Percentiles rank a stretch among this genome's conserved stretches.
These are phyloP conservation scores for Monocercomonoides exilis DNA, from an alignment of 78 protist genomes.

Conservation along the genomic window DNA sequence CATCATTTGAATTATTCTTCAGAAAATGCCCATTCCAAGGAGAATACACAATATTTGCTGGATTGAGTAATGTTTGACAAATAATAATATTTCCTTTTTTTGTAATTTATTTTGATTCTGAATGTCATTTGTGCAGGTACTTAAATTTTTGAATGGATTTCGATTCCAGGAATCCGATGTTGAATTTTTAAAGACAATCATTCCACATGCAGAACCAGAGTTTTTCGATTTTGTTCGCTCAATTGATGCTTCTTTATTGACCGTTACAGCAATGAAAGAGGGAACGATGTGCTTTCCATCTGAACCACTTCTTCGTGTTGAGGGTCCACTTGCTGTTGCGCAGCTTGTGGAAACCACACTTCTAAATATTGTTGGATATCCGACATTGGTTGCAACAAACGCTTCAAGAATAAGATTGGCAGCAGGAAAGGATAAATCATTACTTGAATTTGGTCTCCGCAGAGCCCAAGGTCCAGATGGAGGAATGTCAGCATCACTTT, in stretches of 20 bases:
- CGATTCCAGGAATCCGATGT: slow-evolving; percentile 40
- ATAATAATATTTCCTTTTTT: background rate
- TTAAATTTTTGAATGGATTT: slow-evolving; percentile 14
- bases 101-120: no score
- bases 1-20: slow-evolving; percentile 79
- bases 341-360: slow-evolving; percentile 83
- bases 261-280: slow-evolving; percentile 50
- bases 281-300: slow-evolving; percentile 72
- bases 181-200: slow-evolving; percentile 35
- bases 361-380: slow-evolving; percentile 62
- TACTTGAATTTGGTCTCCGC: slow-evolving; percentile 83
- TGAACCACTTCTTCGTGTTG: slow-evolving; percentile 68
- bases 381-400: slow-evolving; percentile 74
- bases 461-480: slow-evolving; percentile 72
- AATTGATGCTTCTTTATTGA: background rate
- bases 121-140: background rate
- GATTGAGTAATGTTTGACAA: slow-evolving; percentile 51
- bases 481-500: slow-evolving; percentile 61
- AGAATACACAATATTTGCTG: slow-evolving; percentile 77
- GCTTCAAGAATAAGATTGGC: slow-evolving; percentile 68
- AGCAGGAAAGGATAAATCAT: slow-evolving; percentile 50
- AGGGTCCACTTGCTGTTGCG: slow-evolving; percentile 77
- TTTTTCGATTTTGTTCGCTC: slow-evolving; percentile 45
- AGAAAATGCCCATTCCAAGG: slow-evolving; percentile 81
- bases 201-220: slow-evolving; percentile 38